Base-by-base conservation (phyloP, 2,329 filamentous ascomycete species). In the Fusarium pseudocircinatum region DNA sequence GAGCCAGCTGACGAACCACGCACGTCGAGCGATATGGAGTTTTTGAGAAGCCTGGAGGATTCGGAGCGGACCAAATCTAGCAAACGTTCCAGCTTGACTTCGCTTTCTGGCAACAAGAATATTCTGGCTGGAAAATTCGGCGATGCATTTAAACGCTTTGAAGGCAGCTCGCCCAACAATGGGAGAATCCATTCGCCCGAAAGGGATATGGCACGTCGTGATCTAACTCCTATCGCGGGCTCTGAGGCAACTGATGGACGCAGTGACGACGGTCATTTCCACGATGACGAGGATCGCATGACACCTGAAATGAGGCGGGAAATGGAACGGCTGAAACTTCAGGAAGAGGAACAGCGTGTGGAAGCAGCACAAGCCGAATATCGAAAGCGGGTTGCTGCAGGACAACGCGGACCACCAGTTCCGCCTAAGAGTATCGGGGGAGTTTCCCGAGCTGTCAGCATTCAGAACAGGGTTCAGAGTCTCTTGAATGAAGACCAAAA, bases 111-210 rank as follows among this genome's bases (percentile, higher is more conserved):
- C 43, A 93, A 93, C 32, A 97, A 96, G 82, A 94, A 90, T 64
- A 90, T 97, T 42, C 86, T 98, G n/a, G 92, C 91, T 10, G 94
- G 95, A 30, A 94, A 93, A 75, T 98, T 98, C 80, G 94, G 95
- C 2, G 95, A 98, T 77, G 95, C 96, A 7, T 98, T 98, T 84
- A 94, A 96, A 78, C 89, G 93, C 11, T 98, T 98, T 75, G 96
- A 99, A 81, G 87, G 85, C 30, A 88, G 85, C 67, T 81, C 67
- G 78, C 77, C 72, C 54, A 28, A 71, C 74, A 16, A 77, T 76
- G 22, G 79, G 12, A 83, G 85, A 40, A 85, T 85, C 20, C 84
- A 86, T 4, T 88, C 87, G 10, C 87, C 86, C 8, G 81, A 85
- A 32, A 87, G 86, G 75, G 85, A 85, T 60, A 77, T 82, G 34